Evolutionary conservation across 306 rosid species (phyloP).

Genomic region (Quercus mongolica): DNA sequence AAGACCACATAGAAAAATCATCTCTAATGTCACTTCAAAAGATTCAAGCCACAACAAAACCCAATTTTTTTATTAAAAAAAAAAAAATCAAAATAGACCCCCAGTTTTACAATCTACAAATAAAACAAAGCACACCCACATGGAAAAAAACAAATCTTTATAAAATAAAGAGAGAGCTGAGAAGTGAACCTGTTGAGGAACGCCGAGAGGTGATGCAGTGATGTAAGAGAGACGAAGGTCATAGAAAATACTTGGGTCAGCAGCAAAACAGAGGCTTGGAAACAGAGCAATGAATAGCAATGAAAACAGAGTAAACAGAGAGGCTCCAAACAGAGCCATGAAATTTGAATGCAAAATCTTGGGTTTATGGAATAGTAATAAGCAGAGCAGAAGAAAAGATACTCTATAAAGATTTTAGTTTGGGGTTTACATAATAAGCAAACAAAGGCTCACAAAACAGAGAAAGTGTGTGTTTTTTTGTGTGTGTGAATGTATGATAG

Average conservation of each 20-base stretch:
- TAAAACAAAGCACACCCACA: background rate
- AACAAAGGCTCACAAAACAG: background rate
- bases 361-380: background rate
- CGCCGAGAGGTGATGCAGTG: slow-evolving; percentile 77
- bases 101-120: background rate
- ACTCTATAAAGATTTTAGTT: too few relatives aligned
- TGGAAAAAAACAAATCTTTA: background rate
- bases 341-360: background rate
- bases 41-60: background rate
- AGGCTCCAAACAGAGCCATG: slow-evolving; percentile 32
- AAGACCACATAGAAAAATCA: background rate
- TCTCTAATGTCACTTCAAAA: background rate
- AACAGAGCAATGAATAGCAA: slow-evolving; percentile 37
- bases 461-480: background rate
- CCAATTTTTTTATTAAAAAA: background rate
- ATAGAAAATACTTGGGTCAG: slow-evolving; percentile 50
- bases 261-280: slow-evolving; percentile 43
- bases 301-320: slow-evolving; percentile 38
- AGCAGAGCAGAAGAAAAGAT: background rate
- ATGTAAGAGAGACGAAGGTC: slow-evolving; percentile 61
- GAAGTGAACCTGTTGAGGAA: slow-evolving; percentile 65
- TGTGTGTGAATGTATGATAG: too few relatives aligned
- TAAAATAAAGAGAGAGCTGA: background rate
- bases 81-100: background rate
- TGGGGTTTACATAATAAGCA: background rate